Percentiles rank a stretch among this genome's conserved stretches.
phyloP scores from a whole-genome alignment of 768 basidiomycete species.

The Clitopilus hobsonii region DNA sequence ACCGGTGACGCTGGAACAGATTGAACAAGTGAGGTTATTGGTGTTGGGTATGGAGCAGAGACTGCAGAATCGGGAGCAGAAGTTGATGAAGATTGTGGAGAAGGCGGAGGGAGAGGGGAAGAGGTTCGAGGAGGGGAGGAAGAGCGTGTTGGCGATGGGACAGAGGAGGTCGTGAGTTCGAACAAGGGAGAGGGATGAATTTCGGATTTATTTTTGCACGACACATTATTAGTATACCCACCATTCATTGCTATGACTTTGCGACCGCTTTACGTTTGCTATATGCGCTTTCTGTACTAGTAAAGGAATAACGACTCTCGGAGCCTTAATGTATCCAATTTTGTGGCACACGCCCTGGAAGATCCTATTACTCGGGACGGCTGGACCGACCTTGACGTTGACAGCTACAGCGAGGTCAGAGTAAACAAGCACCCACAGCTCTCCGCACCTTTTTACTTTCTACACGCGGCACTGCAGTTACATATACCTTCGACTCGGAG shows the following conservation, averaged over 20 bases:
- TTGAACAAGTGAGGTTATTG: conserved; percentile 8
- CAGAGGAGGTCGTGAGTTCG: not conserved
- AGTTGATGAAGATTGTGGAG: conserved; percentile 2
- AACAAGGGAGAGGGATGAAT: too few relatives aligned
- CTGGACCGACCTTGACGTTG: too few relatives aligned
- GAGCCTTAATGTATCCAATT: too few relatives aligned
- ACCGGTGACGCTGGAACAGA: conserved; percentile 4
- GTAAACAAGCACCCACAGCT: not conserved
- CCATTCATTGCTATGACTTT: too few relatives aligned
- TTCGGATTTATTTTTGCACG: too few relatives aligned
- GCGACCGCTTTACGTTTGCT: too few relatives aligned
- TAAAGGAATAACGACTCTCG: too few relatives aligned
- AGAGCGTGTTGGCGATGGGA: conserved; percentile 4
- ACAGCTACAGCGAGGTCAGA: too few relatives aligned
- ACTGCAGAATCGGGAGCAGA: conserved; percentile 8
- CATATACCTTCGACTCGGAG: not conserved
- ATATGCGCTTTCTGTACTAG: too few relatives aligned
- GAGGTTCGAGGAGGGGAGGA: conserved; percentile 5
- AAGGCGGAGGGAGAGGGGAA: conserved; percentile 8
- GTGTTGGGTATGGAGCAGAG: conserved; percentile 11
- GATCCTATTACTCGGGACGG: too few relatives aligned
- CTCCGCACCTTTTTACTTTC: conserved; percentile 8
- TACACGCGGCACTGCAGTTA: not conserved
- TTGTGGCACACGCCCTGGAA: too few relatives aligned
- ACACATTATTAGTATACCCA: not conserved